These are phyloP conservation scores for Psidium guajava DNA, from an alignment of 345 rosid species.

Conservation along the genomic window DNA sequence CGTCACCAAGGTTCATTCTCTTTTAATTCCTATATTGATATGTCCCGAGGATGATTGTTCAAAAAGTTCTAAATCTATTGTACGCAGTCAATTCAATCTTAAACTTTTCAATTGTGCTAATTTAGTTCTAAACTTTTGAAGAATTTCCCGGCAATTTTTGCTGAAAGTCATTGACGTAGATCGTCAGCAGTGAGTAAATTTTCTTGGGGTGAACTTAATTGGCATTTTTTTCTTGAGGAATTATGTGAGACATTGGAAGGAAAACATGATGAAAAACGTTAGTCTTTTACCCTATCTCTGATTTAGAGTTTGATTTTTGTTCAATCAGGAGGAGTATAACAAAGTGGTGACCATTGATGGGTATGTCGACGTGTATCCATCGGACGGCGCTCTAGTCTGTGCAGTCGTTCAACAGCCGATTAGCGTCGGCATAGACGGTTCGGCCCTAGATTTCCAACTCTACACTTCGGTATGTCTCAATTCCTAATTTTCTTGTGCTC, in stretches of 20 bases:
- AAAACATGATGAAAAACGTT: background rate
- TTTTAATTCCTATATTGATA: background rate
- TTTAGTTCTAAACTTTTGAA: too few species aligned
- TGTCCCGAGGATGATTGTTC: too few species aligned
- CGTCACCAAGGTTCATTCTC: slow-evolving; percentile 28
- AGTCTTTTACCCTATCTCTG: background rate
- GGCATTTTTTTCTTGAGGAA: background rate
- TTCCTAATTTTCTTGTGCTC: background rate
- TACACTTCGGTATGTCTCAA: slow-evolving; percentile 40
- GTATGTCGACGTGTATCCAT: slow-evolving; percentile 37
- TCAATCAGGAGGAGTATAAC: slow-evolving; percentile 23
- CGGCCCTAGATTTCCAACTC: slow-evolving; percentile 62
- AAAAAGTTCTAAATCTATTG: too few species aligned
- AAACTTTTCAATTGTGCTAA: too few species aligned
- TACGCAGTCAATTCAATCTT: too few species aligned
- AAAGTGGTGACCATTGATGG: slow-evolving; percentile 51
- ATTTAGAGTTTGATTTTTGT: background rate
- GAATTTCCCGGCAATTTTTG: too few species aligned
- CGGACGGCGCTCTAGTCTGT: slow-evolving; percentile 49
- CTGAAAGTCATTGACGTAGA: too few species aligned
- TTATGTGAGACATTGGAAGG: background rate
- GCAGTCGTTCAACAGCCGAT: slow-evolving; percentile 56
- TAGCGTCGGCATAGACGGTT: slow-evolving; percentile 63
- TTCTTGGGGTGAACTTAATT: background rate
- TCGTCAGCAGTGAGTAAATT: background rate